phyloP scores from a whole-genome alignment of 768 basidiomycete genomes.

The Xerocomus potaroensis region DNA sequence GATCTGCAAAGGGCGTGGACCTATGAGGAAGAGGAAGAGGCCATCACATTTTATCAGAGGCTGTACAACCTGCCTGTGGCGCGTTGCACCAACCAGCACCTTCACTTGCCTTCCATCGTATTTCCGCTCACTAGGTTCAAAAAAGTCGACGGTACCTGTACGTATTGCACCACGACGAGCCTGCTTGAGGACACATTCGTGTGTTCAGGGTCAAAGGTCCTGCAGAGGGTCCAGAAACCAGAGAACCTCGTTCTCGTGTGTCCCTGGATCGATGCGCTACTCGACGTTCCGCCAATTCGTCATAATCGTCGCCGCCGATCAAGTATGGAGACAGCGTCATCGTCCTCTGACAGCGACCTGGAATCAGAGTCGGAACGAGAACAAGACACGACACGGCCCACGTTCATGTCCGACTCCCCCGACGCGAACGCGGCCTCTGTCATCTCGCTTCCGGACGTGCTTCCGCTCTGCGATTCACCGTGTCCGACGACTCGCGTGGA shows the following conservation, averaged over 20 bases:
- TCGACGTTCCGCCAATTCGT: not conserved
- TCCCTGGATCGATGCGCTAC: constrained; percentile 18
- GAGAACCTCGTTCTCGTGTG: constrained; percentile 13
- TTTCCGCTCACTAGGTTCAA: constrained; percentile 9
- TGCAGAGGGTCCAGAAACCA: not conserved
- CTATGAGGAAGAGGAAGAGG: not conserved
- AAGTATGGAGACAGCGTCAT: too few relatives aligned
- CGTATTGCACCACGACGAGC: constrained; percentile 4
- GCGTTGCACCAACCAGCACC: constrained; percentile 2
- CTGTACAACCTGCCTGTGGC: constrained; percentile 1
- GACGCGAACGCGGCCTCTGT: too few relatives aligned
- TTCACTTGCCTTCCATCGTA: constrained; percentile 17
- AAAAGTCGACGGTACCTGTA: too few relatives aligned
- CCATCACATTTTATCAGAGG: constrained; percentile 4
- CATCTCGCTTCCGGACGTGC: too few relatives aligned
- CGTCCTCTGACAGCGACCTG: not conserved
- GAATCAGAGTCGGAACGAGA: not conserved
- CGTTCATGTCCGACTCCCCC: too few relatives aligned
- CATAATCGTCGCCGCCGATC: too few relatives aligned
- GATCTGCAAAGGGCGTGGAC: constrained; percentile 3
- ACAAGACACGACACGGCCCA: too few relatives aligned
- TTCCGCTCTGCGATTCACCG: too few relatives aligned
- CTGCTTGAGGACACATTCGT: constrained; percentile 13
- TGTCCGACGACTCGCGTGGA: not conserved
- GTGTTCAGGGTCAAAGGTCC: not conserved